phyloP scores from a whole-genome alignment of 2,329 filamentous ascomycete species.

The Diaporthe citri region DNA sequence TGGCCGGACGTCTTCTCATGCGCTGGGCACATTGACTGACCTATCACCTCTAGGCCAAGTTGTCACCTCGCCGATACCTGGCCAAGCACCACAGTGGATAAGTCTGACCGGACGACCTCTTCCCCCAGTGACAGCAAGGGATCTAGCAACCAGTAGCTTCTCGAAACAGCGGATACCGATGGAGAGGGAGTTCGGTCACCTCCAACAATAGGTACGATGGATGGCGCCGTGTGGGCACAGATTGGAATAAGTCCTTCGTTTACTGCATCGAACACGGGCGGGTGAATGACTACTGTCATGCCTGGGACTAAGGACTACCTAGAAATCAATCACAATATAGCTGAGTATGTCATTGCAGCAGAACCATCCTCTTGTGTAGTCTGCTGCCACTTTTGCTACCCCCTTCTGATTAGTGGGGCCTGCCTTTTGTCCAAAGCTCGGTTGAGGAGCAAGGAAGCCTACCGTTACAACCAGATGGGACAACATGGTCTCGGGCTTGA shows the following conservation, averaged over 20 bases:
- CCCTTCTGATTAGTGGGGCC: too few relatives aligned
- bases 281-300: not conserved
- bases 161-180: not conserved
- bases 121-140: not conserved
- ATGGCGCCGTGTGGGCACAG: not conserved
- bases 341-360: not conserved
- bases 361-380: not conserved
- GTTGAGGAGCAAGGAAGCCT: not conserved
- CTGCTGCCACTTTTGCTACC: not conserved
- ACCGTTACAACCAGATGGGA: not conserved
- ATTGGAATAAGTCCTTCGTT: not conserved
- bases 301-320: not conserved
- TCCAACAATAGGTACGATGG: too few relatives aligned
- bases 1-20: not conserved
- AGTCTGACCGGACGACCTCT: not conserved
- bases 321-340: not conserved
- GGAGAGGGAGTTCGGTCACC: not conserved
- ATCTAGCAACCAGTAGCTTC: not conserved
- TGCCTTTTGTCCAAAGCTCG: too few relatives aligned
- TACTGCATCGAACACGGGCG: not conserved
- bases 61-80: not conserved
- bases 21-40: not conserved
- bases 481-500: not conserved
- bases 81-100: slow-evolving; percentile 45
- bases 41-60: not conserved